Percentiles rank a stretch among this genome's conserved stretches.
Conservation (phyloP, 345 rosid species). For the Salix dunnii region DNA sequence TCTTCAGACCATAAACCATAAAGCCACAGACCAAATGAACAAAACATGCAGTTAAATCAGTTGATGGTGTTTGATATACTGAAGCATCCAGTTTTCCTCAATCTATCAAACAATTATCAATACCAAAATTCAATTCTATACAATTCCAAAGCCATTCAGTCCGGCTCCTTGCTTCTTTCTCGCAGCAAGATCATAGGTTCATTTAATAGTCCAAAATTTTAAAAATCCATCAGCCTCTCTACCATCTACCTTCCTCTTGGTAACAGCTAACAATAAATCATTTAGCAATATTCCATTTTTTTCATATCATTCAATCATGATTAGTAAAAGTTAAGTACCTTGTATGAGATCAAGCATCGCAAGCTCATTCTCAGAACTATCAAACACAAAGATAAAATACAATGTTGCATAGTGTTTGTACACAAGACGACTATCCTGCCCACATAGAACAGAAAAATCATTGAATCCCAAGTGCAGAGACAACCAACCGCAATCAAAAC, state of each 20-base stretch:
- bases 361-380: slow-evolving; percentile 87
- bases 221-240: neutral
- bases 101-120: too few species aligned
- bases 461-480: neutral
- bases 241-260: neutral
- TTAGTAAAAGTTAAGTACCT: slow-evolving; percentile 50
- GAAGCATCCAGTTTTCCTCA: neutral
- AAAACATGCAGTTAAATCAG: neutral
- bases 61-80: neutral
- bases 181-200: neutral
- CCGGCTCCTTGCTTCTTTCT: neutral
- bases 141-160: neutral
- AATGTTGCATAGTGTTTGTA: slow-evolving; percentile 93
- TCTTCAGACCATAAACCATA: neutral
- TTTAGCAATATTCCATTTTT: neutral
- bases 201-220: neutral
- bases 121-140: neutral
- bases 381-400: slow-evolving; percentile 77
- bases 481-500: neutral
- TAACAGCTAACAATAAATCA: neutral
- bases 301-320: neutral
- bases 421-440: slow-evolving; percentile 78
- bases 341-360: slow-evolving; percentile 95
- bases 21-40: neutral
- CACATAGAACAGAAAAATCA: neutral